Percentiles rank a stretch among this genome's conserved stretches.
These are phyloP conservation scores for Apiotrichum brassicae DNA, from an alignment of 1,284 basidiomycete genomes.

Conservation along the genomic window DNA sequence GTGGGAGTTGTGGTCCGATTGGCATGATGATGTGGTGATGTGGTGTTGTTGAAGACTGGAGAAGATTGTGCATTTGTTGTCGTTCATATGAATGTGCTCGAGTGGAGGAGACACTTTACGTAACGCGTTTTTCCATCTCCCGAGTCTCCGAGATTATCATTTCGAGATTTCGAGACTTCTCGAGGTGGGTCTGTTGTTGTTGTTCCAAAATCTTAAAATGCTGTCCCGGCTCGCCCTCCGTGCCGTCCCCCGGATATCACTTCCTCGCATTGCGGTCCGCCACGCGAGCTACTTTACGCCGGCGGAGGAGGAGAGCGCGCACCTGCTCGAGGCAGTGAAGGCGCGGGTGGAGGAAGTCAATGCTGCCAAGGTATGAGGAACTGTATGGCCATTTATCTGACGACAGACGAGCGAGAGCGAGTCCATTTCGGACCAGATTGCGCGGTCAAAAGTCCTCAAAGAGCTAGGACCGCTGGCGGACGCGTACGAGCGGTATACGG, in stretches of 20 bases:
- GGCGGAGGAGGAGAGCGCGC: slow-evolving; percentile 6
- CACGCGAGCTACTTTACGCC: slow-evolving; percentile 3
- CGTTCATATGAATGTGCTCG: too few relatives aligned
- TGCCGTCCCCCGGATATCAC: background rate
- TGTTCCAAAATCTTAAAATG: too few relatives aligned
- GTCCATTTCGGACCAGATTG: slow-evolving; percentile 47
- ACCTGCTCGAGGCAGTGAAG: slow-evolving; percentile 11
- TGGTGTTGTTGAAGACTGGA: background rate
- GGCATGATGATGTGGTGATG: slow-evolving; percentile 6
- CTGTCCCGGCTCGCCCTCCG: too few relatives aligned
- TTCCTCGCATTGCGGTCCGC: background rate
- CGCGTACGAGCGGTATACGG: slow-evolving; percentile 53
- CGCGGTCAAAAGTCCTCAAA: slow-evolving; percentile 50
- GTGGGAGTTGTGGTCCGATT: slow-evolving; percentile 17
- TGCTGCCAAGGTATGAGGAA: background rate
- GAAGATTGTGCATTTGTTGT: too few relatives aligned
- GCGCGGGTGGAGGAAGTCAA: slow-evolving; percentile 5
- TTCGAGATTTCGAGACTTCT: too few relatives aligned
- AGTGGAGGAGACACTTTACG: too few relatives aligned
- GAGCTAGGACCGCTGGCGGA: slow-evolving; percentile 54
- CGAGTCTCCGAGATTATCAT: too few relatives aligned
- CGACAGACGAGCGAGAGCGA: background rate
- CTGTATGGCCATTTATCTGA: background rate
- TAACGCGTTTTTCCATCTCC: too few relatives aligned
- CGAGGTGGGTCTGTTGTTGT: too few relatives aligned